Evolutionary conservation across 139 green algal genomes (phyloP), one percentile per base, ranked within the genome.

Genomic region (Closterium sp.): DNA sequence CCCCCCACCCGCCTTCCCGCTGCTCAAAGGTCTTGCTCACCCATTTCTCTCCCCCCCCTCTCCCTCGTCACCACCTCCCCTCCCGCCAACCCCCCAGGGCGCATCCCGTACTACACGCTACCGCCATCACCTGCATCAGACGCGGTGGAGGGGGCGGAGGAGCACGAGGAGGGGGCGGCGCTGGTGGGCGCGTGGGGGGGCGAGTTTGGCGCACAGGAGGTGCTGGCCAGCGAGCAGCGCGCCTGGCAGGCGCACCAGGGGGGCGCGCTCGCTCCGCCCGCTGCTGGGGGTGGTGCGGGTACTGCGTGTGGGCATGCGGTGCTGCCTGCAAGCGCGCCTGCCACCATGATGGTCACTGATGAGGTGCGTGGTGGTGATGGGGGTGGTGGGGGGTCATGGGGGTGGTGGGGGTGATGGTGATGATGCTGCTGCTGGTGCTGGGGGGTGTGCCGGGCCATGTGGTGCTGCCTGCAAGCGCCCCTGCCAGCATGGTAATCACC

Each of bases 31-130:
- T n/a, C n/a, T n/a, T n/a, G n/a, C n/a, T n/a, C n/a, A n/a, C n/a
- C 79, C 17, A n/a, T 30, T 86, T 17, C 5, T 28, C 24, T 86
- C n/a, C n/a, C 27, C 73, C 24, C 73, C 21, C 24, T n/a, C 73
- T 22, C n/a, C 79, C 85, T 2, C 85, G 7, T 24, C 13, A n/a
- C n/a, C n/a, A n/a, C n/a, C n/a, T n/a, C 85, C 85, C 85, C 1
- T 31, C 28, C 13, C 10, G 5, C 84, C n/a, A 28, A 2, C 84
- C 84, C n/a, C 5, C 27, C 42, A 92, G 90, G 90, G 7, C 93
- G 86, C 17, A 94, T 94, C n/a, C 92, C 92, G 9, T 94, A 94
- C 85, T 99, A 96, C 96, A 99, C 97, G 10, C 70, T 96, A 30
- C 97, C 97, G 0, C 97, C 97, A 3, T 89, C 93, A 86, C 94